Evolutionary conservation across 1,284 basidiomycete species (phyloP).

Genomic region (Erythrobasidium hasegawianum): DNA sequence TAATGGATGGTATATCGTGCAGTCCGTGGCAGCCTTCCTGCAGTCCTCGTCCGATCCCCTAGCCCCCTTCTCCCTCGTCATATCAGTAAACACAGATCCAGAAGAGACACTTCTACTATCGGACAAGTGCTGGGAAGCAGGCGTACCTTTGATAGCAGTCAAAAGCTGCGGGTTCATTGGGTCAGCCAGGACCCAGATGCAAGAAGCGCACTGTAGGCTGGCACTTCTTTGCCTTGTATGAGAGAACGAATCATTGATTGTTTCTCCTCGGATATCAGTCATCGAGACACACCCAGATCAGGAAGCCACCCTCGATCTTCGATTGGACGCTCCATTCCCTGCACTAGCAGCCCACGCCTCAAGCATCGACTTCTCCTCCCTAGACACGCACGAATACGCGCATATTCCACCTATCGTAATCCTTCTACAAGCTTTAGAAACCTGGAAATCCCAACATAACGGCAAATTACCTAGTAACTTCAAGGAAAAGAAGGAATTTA

Average conservation of each 20-base stretch:
- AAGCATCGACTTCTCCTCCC: conserved; percentile 64
- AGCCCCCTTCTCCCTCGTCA: conserved; percentile 67
- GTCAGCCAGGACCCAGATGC: conserved; percentile 79
- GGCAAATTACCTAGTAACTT: conserved; percentile 61
- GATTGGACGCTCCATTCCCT: conserved; percentile 85
- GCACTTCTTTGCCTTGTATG: conserved; percentile 5
- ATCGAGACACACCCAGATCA: conserved; percentile 77
- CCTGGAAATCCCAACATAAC: conserved; percentile 56
- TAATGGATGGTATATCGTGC: too few species aligned
- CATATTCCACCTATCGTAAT: conserved; percentile 85
- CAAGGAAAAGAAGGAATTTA: conserved; percentile 74
- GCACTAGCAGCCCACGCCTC: conserved; percentile 67
- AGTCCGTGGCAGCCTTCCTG: conserved; percentile 35
- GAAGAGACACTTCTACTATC: conserved; percentile 54
- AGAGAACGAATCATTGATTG: too few species aligned
- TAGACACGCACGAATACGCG: conserved; percentile 79
- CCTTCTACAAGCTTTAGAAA: conserved; percentile 81
- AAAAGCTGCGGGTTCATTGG: conserved; percentile 81
- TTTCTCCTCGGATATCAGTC: conserved; percentile 61
- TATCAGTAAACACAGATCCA: conserved; percentile 65
- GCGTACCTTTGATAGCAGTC: conserved; percentile 63
- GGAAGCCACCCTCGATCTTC: conserved; percentile 73
- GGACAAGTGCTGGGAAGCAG: conserved; percentile 49
- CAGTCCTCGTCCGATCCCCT: conserved; percentile 52
- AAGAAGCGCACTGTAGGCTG: conserved; percentile 74